Percentiles rank a stretch among this genome's conserved stretches.
phyloP scores from a whole-genome alignment of 371 early-diverging fungal genomes.

The Mucor sp. region DNA sequence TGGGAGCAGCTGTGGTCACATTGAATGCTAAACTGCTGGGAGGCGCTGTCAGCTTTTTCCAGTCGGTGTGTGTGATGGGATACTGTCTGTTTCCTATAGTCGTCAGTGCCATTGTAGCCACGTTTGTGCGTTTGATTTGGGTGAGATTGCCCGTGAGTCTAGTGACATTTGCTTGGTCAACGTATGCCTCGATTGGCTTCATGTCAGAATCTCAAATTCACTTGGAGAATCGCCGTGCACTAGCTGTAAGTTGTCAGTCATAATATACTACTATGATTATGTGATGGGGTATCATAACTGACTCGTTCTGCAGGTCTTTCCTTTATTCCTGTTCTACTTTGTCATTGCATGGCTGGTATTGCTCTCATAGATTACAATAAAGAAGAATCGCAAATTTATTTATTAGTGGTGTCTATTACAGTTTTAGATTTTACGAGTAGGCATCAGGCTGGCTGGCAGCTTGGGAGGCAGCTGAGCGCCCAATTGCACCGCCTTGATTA shows the following conservation, averaged over 20 bases:
- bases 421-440: constrained; percentile 34
- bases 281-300: too few species aligned
- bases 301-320: constrained; percentile 55
- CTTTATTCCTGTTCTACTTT: constrained; percentile 91
- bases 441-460: constrained; percentile 43
- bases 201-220: constrained; percentile 70
- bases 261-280: too few species aligned
- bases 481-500: constrained; percentile 48
- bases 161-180: constrained; percentile 81
- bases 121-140: constrained; percentile 64
- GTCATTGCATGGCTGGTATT: constrained; percentile 91
- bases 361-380: constrained; percentile 49
- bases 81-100: constrained; percentile 95
- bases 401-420: constrained; percentile 25
- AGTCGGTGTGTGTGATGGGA: constrained; percentile 92
- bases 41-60: constrained; percentile 91
- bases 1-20: constrained; percentile 91
- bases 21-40: constrained; percentile 92
- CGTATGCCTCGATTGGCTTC: constrained; percentile 90
- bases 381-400: neutral
- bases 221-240: constrained; percentile 74
- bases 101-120: constrained; percentile 68
- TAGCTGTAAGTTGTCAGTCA: constrained; percentile 62
- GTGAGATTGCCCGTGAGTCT: constrained; percentile 71
- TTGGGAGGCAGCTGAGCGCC: constrained; percentile 55